A percentile compares a stretch with the other conserved stretches of the same genome.
Evolutionary conservation across 2,329 filamentous ascomycete species (phyloP).

Genomic region (Colletotrichum kahawae): DNA sequence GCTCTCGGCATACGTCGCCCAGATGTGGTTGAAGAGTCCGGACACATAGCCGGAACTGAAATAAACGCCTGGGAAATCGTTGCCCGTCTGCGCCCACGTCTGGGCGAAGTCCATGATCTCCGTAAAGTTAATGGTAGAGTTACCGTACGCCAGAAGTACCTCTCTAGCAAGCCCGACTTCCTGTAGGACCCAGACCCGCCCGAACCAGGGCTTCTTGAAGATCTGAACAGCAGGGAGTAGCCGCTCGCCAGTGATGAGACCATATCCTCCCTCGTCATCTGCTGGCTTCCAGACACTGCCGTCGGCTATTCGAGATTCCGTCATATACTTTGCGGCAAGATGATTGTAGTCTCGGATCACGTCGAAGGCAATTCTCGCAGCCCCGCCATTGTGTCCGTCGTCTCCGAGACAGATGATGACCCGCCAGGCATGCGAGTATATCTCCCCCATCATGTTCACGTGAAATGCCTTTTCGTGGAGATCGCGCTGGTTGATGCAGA

Average conservation of each 20-base stretch:
- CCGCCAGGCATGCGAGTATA: not conserved
- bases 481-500: not conserved
- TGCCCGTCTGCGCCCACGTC: not conserved
- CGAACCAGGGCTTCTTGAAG: not conserved
- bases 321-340: not conserved
- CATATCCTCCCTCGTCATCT: not conserved
- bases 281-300: not conserved
- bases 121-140: not conserved
- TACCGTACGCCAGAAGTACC: not conserved
- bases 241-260: not conserved
- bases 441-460: not conserved
- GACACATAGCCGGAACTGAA: not conserved
- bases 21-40: not conserved
- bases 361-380: not conserved
- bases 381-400: not conserved
- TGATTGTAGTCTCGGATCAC: not conserved
- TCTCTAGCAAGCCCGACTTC: not conserved
- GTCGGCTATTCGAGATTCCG: not conserved
- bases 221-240: not conserved
- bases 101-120: not conserved
- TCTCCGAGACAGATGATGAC: not conserved
- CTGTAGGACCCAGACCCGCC: conserved; percentile 5
- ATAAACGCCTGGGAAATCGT: not conserved
- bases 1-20: not conserved
- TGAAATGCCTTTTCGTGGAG: not conserved